A percentile compares a stretch with the other conserved stretches of the same genome.
Evolutionary conservation across 768 basidiomycete species (phyloP).

Genomic region (Mycena indigotica): DNA sequence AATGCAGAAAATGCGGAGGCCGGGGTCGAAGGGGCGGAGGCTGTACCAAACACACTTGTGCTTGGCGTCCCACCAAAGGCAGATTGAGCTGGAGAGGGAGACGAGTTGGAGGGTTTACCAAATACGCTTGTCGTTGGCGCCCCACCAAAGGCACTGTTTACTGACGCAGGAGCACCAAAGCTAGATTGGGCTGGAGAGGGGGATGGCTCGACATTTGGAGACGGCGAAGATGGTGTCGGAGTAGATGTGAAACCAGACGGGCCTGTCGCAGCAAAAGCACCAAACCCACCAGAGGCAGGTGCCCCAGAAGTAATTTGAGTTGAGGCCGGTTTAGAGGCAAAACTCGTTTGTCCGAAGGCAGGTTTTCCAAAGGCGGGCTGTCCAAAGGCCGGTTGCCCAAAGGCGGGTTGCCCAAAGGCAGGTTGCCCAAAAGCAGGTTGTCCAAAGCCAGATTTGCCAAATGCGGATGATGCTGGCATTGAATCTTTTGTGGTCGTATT

Average conservation of each 20-base stretch:
- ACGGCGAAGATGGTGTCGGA: no score
- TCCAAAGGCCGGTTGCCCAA: conserved; percentile 40
- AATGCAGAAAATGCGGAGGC: conserved; percentile 4
- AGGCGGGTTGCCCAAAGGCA: conserved; percentile 41
- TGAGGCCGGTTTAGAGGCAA: no score
- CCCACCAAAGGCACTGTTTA: no score
- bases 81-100: no score
- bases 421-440: conserved; percentile 33
- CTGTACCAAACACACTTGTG: conserved; percentile 1
- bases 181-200: no score
- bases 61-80: no score
- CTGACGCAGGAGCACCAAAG: no score
- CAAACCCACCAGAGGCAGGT: conserved; percentile 32
- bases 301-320: conserved; percentile 9
- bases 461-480: conserved; percentile 12
- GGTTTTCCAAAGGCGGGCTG: conserved; percentile 31
- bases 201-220: no score
- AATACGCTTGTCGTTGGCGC: no score
- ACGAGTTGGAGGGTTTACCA: neutral
- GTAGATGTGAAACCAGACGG: conserved; percentile 12
- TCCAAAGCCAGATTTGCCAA: conserved; percentile 29
- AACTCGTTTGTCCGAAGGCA: conserved; percentile 8
- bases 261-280: conserved; percentile 32
- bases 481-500: conserved; percentile 3
- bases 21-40: neutral